A percentile compares a stretch with the other conserved stretches of the same genome.
These are phyloP conservation scores for Nicotiana attenuata DNA, from an alignment of 257 asterid genomes.

Conservation along the genomic window DNA sequence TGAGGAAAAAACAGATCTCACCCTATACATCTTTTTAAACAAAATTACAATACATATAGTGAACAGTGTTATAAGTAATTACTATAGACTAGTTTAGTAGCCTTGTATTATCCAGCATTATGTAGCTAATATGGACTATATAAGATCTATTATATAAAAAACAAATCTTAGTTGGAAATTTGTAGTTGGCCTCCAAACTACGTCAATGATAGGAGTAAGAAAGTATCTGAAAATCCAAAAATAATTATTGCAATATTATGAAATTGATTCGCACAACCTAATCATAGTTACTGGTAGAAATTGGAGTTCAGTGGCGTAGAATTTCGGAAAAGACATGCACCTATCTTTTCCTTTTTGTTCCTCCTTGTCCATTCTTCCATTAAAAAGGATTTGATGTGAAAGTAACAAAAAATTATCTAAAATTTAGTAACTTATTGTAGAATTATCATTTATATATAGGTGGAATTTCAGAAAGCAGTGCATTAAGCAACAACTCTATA, in stretches of 20 bases:
- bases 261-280: neutral
- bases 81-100: neutral
- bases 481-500: neutral
- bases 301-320: neutral
- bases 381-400: too few relatives aligned
- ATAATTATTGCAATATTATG: neutral
- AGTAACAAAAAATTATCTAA: too few relatives aligned
- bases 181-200: neutral
- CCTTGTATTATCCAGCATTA: neutral
- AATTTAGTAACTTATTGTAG: neutral
- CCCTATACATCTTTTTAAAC: neutral
- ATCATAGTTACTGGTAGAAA: neutral
- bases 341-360: neutral
- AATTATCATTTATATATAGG: neutral
- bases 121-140: neutral
- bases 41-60: neutral
- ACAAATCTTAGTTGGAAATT: neutral
- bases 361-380: neutral
- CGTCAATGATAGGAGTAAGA: neutral
- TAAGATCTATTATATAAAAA: neutral
- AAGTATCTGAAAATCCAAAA: neutral
- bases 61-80: neutral
- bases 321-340: neutral
- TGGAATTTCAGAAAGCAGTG: neutral
- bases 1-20: neutral